A percentile compares a stretch with the other conserved stretches of the same genome.
phyloP scores from a whole-genome alignment of 177 flowering plant species.

The Vitis hybrid region DNA sequence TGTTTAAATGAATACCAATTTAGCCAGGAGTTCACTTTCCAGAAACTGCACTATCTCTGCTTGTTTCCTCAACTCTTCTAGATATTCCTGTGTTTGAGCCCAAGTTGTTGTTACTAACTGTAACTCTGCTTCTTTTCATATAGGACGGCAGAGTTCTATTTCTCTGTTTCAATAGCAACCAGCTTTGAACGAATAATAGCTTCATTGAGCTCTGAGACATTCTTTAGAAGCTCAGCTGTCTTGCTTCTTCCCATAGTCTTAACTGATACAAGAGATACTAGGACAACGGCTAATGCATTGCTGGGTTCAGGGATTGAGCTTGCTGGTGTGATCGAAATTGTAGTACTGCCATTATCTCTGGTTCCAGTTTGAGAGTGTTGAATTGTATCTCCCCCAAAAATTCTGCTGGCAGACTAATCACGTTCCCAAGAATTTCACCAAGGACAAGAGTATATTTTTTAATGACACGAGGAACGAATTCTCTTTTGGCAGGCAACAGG shows the following conservation, averaged over 20 bases:
- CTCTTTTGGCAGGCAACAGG: too few species aligned
- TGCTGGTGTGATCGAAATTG: too few species aligned
- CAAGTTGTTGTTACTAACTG: slow-evolving; percentile 15
- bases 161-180: slow-evolving; percentile 36
- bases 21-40: slow-evolving; percentile 33
- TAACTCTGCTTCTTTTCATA: slow-evolving; percentile 37
- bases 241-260: slow-evolving; percentile 30
- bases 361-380: too few species aligned
- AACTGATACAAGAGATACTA: too few species aligned
- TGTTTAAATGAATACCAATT: slow-evolving; percentile 27
- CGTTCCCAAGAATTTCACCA: too few species aligned
- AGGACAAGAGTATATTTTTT: too few species aligned
- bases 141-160: slow-evolving; percentile 20
- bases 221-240: slow-evolving; percentile 34
- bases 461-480: too few species aligned
- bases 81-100: slow-evolving; percentile 27
- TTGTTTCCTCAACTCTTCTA: slow-evolving; percentile 30
- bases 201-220: slow-evolving; percentile 42
- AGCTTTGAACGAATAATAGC: slow-evolving; percentile 25
- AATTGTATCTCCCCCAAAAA: too few species aligned
- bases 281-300: too few species aligned
- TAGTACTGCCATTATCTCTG: too few species aligned
- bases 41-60: slow-evolving; percentile 24
- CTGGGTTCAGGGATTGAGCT: too few species aligned
- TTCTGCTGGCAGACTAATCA: too few species aligned